Evolutionary conservation across 306 rosid genomes (phyloP).

Genomic region (Castanea crenata): DNA sequence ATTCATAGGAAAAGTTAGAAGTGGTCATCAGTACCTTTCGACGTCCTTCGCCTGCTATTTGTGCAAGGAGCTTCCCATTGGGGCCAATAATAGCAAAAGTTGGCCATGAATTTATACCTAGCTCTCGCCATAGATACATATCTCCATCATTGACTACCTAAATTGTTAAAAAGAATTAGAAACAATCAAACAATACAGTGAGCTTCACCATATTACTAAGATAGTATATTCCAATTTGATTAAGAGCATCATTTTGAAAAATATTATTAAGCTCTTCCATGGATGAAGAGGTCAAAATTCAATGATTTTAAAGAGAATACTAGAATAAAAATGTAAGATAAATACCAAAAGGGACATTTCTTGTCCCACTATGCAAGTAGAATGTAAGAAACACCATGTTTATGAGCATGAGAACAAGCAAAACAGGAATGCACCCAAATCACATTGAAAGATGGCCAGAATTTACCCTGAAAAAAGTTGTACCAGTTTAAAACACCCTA

Average conservation of each 20-base stretch:
- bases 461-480: neutral
- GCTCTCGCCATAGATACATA: constrained; percentile 86
- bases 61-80: constrained; percentile 84
- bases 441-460: neutral
- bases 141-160: constrained; percentile 98
- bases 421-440: neutral
- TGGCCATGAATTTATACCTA: constrained; percentile 96
- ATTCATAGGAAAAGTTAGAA: constrained; percentile 4
- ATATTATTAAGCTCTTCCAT: neutral
- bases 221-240: neutral
- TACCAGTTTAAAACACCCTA: neutral
- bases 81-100: constrained; percentile 90
- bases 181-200: neutral
- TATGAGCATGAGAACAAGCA: neutral
- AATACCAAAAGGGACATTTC: neutral
- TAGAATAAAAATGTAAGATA: neutral
- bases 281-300: neutral
- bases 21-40: constrained; percentile 59
- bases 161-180: neutral
- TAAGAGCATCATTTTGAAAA: neutral
- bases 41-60: constrained; percentile 89
- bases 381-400: neutral
- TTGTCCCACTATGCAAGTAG: neutral
- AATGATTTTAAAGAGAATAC: neutral
- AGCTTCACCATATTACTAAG: neutral